Conservation (phyloP, 2,329 filamentous ascomycete genomes). For the Penicillium sp. region DNA sequence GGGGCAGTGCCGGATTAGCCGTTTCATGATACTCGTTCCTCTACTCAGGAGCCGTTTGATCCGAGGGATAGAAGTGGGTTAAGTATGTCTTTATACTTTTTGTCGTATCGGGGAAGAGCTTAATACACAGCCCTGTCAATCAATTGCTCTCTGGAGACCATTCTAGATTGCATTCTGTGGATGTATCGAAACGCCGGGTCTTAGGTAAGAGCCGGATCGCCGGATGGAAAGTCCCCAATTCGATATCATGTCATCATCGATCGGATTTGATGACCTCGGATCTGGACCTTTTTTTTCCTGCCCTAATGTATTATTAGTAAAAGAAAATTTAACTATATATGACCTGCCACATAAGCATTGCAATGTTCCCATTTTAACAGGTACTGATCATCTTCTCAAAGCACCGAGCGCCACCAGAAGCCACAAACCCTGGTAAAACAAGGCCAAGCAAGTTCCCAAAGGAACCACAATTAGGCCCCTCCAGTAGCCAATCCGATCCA, state of each 20-base stretch:
- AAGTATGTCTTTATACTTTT: too few species aligned
- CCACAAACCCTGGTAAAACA: background rate
- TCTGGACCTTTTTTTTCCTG: background rate
- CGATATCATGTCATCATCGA: slow-evolving; percentile 28
- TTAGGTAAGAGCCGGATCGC: slow-evolving; percentile 16
- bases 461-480: slow-evolving; percentile 9
- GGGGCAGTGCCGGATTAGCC: background rate
- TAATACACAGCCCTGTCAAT: too few species aligned
- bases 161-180: background rate
- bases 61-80: background rate
- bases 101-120: too few species aligned
- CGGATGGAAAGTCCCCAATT: slow-evolving; percentile 15
- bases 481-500: slow-evolving; percentile 17
- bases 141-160: too few species aligned
- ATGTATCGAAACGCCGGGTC: too few species aligned
- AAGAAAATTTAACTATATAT: background rate
- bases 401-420: background rate
- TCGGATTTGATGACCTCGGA: slow-evolving; percentile 1
- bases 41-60: background rate
- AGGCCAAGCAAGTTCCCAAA: background rate
- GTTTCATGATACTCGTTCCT: background rate
- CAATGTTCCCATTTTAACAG: background rate
- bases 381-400: background rate
- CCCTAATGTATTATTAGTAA: background rate
- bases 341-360: background rate